phyloP scores from a whole-genome alignment of 2,329 filamentous ascomycete species.

The Cordyceps fumosorosea region DNA sequence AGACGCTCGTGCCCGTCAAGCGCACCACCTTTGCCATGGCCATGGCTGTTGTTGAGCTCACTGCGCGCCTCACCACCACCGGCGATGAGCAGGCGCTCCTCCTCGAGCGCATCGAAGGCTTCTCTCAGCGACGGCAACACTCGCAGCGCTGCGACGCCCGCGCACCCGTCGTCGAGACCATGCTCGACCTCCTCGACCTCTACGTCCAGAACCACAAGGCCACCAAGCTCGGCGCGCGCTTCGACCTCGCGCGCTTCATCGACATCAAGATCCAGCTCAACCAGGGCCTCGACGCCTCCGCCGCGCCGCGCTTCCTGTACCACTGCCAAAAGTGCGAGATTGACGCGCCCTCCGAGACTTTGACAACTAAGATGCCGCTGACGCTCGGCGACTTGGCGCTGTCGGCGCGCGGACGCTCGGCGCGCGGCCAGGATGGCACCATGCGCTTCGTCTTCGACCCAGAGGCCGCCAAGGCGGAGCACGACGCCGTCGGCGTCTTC shows the following conservation, averaged over 20 bases:
- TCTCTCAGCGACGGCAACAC: constrained; percentile 43
- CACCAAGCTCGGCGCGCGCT: constrained; percentile 66
- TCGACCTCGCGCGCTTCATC: constrained; percentile 73
- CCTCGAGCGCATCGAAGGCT: constrained; percentile 37
- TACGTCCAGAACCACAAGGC: constrained; percentile 77
- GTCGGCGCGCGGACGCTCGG: constrained; percentile 22
- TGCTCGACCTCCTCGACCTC: constrained; percentile 84
- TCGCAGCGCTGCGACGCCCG: constrained; percentile 28
- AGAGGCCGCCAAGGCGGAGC: constrained; percentile 66
- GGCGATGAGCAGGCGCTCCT: constrained; percentile 33
- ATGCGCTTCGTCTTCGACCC: constrained; percentile 86
- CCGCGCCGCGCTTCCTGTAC: constrained; percentile 57
- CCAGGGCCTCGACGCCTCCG: constrained; percentile 62
- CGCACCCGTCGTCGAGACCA: constrained; percentile 60
- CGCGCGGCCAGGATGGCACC: constrained; percentile 58
- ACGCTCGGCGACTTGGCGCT: constrained; percentile 15
- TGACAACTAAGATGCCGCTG: neutral
- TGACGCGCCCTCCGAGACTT: constrained; percentile 19
- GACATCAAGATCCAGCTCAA: constrained; percentile 83
- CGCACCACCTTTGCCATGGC: constrained; percentile 82
- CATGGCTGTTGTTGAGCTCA: constrained; percentile 73
- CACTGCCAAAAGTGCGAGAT: constrained; percentile 48
- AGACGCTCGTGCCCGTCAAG: constrained; percentile 88
- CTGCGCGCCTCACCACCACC: constrained; percentile 57
- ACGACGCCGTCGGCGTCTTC: constrained; percentile 58